phyloP scores from a whole-genome alignment of 805 yeast species.

The Ogataea saltuana region DNA sequence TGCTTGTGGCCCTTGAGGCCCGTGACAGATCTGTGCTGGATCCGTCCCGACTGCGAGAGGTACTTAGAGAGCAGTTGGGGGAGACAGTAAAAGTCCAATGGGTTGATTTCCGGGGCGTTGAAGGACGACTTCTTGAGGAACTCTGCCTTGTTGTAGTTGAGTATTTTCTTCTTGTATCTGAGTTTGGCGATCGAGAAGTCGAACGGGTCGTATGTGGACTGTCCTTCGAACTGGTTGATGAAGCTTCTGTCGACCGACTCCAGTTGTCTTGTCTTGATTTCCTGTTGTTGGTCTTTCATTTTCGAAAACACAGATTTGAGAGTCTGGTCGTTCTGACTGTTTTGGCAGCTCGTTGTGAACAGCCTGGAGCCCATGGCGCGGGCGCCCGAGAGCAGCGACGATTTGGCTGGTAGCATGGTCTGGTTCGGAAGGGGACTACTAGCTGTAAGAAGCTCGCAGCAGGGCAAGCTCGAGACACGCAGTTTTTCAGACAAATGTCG shows the following conservation, averaged over 20 bases:
- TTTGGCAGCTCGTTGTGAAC: constrained; percentile 14
- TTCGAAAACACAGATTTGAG: constrained; percentile 24
- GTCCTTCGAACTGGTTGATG: constrained; percentile 48
- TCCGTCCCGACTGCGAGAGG: constrained; percentile 71
- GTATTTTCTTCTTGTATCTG: constrained; percentile 46
- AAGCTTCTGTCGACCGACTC: constrained; percentile 37
- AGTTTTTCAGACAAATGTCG: not conserved
- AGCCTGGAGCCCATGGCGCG: not conserved
- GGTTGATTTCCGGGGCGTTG: constrained; percentile 53
- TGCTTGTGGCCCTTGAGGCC: constrained; percentile 70
- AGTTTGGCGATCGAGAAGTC: constrained; percentile 68
- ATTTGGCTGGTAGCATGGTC: too few species aligned
- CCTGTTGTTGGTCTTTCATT: constrained; percentile 23
- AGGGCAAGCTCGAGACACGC: too few species aligned
- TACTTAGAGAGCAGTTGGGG: constrained; percentile 69
- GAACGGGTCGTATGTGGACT: constrained; percentile 73
- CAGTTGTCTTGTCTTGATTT: constrained; percentile 24
- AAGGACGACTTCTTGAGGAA: constrained; percentile 34
- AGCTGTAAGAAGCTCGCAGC: too few species aligned
- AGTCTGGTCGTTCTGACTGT: constrained; percentile 13
- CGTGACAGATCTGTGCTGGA: constrained; percentile 68
- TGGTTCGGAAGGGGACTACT: too few species aligned
- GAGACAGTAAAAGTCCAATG: constrained; percentile 67
- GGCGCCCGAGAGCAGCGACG: too few species aligned
- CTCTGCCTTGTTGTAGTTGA: constrained; percentile 18